Conservation (phyloP, 257 asterid genomes). For the Dorcoceras hygrometricum region DNA sequence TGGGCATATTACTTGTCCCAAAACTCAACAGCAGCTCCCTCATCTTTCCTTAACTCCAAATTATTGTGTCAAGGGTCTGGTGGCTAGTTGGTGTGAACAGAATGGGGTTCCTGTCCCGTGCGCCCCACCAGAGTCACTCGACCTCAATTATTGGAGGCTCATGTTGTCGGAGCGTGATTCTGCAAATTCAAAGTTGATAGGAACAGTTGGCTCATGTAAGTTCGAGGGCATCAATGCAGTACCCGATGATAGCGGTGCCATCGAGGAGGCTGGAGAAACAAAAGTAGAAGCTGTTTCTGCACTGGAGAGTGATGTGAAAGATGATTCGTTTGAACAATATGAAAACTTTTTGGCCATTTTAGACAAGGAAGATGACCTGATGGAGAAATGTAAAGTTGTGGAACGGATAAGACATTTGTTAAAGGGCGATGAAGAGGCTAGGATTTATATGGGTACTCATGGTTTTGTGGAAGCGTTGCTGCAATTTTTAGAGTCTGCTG, state of each 20-base stretch:
- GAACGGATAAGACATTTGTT: conserved; percentile 78
- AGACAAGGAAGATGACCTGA: conserved; percentile 50
- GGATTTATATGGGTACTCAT: conserved; percentile 90
- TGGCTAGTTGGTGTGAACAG: conserved; percentile 96
- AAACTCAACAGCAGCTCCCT: conserved; percentile 91
- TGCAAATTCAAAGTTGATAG: conserved; percentile 57
- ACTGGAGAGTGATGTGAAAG: conserved; percentile 47
- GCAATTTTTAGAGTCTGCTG: conserved; percentile 66
- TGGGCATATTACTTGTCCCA: conserved; percentile 92
- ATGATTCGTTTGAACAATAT: conserved; percentile 44
- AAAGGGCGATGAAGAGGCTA: conserved; percentile 91
- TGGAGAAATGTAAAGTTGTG: conserved; percentile 65
- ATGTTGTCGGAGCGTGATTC: conserved; percentile 76
- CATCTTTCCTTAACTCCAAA: conserved; percentile 87
- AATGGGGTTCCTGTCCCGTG: conserved; percentile 76
- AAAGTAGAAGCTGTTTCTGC: conserved; percentile 57
- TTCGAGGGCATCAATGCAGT: conserved; percentile 75
- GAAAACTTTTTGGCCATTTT: conserved; percentile 54
- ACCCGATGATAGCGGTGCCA: conserved; percentile 68
- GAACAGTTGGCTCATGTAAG: conserved; percentile 55
- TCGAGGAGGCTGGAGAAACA: conserved; percentile 67
- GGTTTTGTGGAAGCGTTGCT: conserved; percentile 85
- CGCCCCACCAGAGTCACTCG: conserved; percentile 99
- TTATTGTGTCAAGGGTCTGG: conserved; percentile 93
- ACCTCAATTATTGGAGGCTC: conserved; percentile 95